Evolutionary conservation across 164 flowering plant species (phyloP).

Genomic region (Aristolochia californica): DNA sequence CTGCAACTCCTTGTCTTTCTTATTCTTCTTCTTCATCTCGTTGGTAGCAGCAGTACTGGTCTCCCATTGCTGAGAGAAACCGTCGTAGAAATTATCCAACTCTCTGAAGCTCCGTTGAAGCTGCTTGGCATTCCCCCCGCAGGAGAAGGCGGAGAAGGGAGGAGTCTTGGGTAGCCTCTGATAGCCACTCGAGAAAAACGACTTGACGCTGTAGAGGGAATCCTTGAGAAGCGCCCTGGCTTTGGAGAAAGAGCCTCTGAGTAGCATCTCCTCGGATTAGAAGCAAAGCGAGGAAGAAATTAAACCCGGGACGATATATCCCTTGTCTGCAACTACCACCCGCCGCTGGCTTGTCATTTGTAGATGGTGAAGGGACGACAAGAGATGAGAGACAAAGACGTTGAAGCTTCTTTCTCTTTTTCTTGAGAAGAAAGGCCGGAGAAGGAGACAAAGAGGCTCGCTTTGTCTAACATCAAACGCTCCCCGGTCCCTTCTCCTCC

Average conservation of each 20-base stretch:
- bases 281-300: neutral
- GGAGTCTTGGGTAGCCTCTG: slow-evolving; percentile 38
- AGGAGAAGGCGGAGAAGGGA: slow-evolving; percentile 29
- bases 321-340: neutral
- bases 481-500: neutral
- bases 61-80: slow-evolving; percentile 17
- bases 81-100: slow-evolving; percentile 23
- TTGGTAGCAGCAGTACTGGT: slow-evolving; percentile 7
- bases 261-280: slow-evolving; percentile 26
- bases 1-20: slow-evolving; percentile 4
- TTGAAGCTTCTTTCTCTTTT: slow-evolving; percentile 11
- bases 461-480: neutral
- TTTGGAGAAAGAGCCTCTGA: slow-evolving; percentile 34
- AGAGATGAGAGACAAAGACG: slow-evolving; percentile 7
- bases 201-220: slow-evolving; percentile 35
- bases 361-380: slow-evolving; percentile 1
- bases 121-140: slow-evolving; percentile 9
- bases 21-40: slow-evolving; percentile 9
- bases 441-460: neutral
- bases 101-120: slow-evolving; percentile 16
- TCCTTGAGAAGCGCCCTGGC: slow-evolving; percentile 46
- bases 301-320: too few species aligned
- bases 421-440: slow-evolving; percentile 1
- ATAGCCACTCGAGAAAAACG: slow-evolving; percentile 35
- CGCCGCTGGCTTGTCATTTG: neutral